These are phyloP conservation scores for Fraxinus albicans DNA, from an alignment of 305 asterid genomes.

Conservation along the genomic window DNA sequence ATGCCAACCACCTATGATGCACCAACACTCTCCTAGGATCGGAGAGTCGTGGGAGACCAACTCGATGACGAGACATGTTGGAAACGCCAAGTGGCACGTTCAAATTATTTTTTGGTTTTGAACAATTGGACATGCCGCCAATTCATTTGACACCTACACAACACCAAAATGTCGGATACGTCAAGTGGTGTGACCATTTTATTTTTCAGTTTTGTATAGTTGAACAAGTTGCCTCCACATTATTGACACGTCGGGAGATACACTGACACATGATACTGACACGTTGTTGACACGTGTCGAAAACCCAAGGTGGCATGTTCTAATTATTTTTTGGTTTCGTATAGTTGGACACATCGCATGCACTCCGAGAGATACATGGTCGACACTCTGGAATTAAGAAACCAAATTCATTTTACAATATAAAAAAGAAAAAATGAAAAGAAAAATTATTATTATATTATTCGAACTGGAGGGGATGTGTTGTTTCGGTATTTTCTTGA, in stretches of 20 bases:
- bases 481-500: not conserved
- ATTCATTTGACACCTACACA: not conserved
- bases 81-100: not conserved
- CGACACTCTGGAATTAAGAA: not conserved
- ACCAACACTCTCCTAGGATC: not conserved
- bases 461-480: not conserved
- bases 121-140: not conserved
- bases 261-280: not conserved
- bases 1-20: not conserved
- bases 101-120: not conserved
- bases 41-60: not conserved
- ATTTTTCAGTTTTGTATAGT: not conserved
- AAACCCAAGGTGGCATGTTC: not conserved
- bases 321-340: not conserved
- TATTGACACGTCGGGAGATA: not conserved
- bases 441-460: not conserved
- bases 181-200: not conserved
- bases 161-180: not conserved
- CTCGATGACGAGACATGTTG: not conserved
- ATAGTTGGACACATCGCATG: not conserved
- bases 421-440: not conserved
- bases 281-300: not conserved
- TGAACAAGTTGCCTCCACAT: not conserved
- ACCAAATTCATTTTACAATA: not conserved
- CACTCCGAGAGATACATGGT: not conserved